phyloP scores from a whole-genome alignment of 495 filamentous ascomycete species.

The Chaetomidium leptoderma region DNA sequence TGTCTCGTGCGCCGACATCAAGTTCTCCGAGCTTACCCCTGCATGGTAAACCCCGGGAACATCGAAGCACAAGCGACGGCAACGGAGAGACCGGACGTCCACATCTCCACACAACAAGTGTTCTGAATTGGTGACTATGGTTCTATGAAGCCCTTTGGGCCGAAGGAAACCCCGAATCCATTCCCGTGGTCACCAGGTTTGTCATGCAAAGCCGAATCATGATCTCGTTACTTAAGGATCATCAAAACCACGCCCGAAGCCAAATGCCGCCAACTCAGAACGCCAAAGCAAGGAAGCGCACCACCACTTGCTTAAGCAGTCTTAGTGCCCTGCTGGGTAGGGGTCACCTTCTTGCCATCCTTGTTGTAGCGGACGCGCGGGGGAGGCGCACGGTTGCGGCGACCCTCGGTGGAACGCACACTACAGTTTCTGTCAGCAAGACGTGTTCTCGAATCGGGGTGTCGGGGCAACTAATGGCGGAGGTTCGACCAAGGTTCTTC shows the following conservation, averaged over 20 bases:
- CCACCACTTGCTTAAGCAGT: conserved; percentile 27
- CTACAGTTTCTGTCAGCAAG: conserved; percentile 51
- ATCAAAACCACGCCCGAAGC: conserved; percentile 21
- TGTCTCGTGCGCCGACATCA: too few relatives aligned
- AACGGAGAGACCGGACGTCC: not conserved
- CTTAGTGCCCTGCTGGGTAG: conserved; percentile 65
- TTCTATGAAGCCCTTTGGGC: conserved; percentile 23
- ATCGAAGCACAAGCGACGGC: not conserved
- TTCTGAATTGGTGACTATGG: conserved; percentile 35
- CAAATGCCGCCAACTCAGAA: conserved; percentile 31
- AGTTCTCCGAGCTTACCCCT: too few relatives aligned
- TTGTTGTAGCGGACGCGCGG: conserved; percentile 99
- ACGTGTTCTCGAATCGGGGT: conserved; percentile 15
- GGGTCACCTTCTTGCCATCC: conserved; percentile 99
- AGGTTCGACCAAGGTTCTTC: conserved; percentile 59
- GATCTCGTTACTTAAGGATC: conserved; percentile 29
- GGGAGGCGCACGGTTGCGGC: conserved; percentile 97
- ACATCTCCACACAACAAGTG: conserved; percentile 27
- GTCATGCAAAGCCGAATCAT: conserved; percentile 28
- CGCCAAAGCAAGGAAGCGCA: conserved; percentile 24
- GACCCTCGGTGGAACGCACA: conserved; percentile 94
- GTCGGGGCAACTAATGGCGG: conserved; percentile 31
- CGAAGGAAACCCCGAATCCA: conserved; percentile 22
- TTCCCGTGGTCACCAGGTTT: conserved; percentile 27
- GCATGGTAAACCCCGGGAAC: too few relatives aligned